Conservation (phyloP, 1,284 basidiomycete genomes). For the Ceratobasidium sp. region DNA sequence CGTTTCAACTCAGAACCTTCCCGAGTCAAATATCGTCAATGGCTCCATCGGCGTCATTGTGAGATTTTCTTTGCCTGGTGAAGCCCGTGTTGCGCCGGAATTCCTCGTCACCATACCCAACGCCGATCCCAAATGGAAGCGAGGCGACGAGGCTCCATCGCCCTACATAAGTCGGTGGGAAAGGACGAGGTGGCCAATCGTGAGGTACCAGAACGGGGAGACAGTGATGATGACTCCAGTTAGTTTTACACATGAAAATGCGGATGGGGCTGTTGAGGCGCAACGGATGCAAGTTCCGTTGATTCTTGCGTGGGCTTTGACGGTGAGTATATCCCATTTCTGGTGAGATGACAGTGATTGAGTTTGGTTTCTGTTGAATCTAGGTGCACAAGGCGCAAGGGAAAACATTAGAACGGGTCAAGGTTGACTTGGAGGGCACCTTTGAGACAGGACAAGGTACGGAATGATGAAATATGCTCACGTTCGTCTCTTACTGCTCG, state of each 20-base stretch:
- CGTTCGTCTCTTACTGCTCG: neutral
- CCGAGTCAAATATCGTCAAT: constrained; percentile 40
- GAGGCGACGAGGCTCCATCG: neutral
- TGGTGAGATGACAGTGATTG: too few species aligned
- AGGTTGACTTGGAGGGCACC: constrained; percentile 66
- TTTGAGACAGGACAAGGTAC: constrained; percentile 74
- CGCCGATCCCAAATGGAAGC: constrained; percentile 8
- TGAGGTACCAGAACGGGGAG: constrained; percentile 35
- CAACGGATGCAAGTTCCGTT: constrained; percentile 46
- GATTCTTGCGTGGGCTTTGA: constrained; percentile 67
- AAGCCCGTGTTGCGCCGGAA: neutral
- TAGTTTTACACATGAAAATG: constrained; percentile 47
- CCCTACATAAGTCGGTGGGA: neutral
- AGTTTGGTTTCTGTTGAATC: constrained; percentile 48
- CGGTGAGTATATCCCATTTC: neutral
- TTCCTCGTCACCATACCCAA: constrained; percentile 3
- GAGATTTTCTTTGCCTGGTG: constrained; percentile 23
- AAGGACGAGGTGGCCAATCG: constrained; percentile 42
- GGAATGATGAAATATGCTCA: neutral
- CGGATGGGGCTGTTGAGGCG: constrained; percentile 46
- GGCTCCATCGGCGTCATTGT: constrained; percentile 41
- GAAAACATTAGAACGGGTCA: constrained; percentile 78
- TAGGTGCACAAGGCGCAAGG: constrained; percentile 89
- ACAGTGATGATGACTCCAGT: constrained; percentile 40
- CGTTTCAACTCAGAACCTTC: constrained; percentile 32